phyloP scores from a whole-genome alignment of 2,329 filamentous ascomycete species.

The Alternaria sp. region DNA sequence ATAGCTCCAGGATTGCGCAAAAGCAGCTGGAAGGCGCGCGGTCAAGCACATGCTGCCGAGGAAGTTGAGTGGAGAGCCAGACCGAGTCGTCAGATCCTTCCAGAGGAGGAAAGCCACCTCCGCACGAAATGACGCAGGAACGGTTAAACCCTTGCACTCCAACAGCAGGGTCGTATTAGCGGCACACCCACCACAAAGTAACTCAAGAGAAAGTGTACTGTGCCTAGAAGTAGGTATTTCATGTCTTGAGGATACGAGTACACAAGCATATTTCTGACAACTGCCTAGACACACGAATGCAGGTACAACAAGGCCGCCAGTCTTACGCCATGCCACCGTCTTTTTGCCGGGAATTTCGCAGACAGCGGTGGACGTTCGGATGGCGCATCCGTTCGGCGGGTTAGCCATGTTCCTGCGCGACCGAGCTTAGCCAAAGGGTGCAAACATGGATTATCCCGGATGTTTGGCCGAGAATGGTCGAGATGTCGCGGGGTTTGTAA shows the following conservation, averaged over 20 bases:
- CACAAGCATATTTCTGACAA: neutral
- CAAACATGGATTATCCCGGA: constrained; percentile 20
- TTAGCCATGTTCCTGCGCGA: constrained; percentile 23
- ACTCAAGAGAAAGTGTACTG: neutral
- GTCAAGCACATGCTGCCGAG: constrained; percentile 18
- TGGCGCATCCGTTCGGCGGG: constrained; percentile 15
- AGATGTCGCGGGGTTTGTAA: constrained; percentile 23
- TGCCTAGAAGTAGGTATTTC: neutral
- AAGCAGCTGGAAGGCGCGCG: neutral
- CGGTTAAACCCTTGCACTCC: constrained; percentile 1
- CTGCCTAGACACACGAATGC: constrained; percentile 1
- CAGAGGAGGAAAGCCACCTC: constrained; percentile 4
- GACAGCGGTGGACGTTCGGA: constrained; percentile 22
- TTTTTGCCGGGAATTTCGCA: constrained; percentile 1
- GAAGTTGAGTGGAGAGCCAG: neutral
- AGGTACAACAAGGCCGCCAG: constrained; percentile 6
- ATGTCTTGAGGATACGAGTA: neutral
- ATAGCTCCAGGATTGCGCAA: neutral
- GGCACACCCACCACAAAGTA: neutral
- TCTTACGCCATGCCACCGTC: constrained; percentile 1
- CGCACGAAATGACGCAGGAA: constrained; percentile 15
- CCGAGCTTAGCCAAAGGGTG: constrained; percentile 5
- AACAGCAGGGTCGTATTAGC: neutral
- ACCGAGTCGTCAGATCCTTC: constrained; percentile 23
- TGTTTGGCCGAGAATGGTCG: constrained; percentile 29